Evolutionary conservation across 129 eudicot genomes (phyloP).

Genomic region (Escallonia rubra): DNA sequence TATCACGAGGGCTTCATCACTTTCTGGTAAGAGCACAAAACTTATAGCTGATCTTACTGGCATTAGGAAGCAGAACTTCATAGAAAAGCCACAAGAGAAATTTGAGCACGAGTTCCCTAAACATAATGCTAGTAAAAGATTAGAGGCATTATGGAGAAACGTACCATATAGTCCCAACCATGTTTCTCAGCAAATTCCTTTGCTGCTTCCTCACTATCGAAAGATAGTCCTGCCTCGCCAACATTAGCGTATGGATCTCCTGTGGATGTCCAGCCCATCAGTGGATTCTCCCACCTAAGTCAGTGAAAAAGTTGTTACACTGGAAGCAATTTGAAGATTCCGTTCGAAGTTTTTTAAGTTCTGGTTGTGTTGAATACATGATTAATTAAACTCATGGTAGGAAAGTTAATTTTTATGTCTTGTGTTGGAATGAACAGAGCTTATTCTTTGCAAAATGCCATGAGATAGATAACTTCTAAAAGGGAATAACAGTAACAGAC

Average conservation of each 20-base stretch:
- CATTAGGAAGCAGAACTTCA: no score
- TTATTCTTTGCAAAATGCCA: no score
- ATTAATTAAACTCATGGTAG: no score
- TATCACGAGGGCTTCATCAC: background rate
- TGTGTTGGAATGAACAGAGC: no score
- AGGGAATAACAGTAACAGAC: no score
- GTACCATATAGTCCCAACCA: constrained; percentile 94
- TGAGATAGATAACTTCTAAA: no score
- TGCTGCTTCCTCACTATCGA: constrained; percentile 77
- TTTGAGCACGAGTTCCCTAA: background rate
- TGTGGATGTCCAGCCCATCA: constrained; percentile 97
- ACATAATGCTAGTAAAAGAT: background rate
- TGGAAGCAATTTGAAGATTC: background rate
- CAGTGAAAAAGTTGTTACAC: background rate
- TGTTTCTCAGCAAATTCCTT: constrained; percentile 73
- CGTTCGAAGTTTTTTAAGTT: no score
- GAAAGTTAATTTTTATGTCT: no score
- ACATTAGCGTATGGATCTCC: constrained; percentile 97
- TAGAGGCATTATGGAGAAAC: constrained; percentile 1
- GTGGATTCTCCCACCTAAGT: constrained; percentile 89
- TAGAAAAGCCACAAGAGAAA: background rate
- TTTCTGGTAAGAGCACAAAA: no score
- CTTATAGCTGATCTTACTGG: no score
- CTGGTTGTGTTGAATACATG: no score
- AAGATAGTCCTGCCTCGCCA: constrained; percentile 81